phyloP scores from a whole-genome alignment of 2,329 filamentous ascomycete species.

The Escovopsis weberi region DNA sequence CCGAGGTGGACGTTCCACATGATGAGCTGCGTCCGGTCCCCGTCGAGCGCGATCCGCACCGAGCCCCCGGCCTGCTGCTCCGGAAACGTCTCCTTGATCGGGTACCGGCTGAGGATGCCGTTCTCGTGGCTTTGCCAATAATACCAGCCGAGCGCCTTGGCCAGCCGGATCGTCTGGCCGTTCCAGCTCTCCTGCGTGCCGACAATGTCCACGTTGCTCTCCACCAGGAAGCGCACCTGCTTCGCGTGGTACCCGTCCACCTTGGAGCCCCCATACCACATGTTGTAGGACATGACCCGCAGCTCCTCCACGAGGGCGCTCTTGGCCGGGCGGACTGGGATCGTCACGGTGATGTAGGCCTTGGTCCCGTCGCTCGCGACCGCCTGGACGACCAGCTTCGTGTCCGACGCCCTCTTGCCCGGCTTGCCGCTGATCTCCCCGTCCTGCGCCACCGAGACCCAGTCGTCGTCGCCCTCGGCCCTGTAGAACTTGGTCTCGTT shows the following conservation, averaged over 20 bases:
- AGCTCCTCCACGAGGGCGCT: constrained; percentile 19
- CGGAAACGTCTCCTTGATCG: constrained; percentile 17
- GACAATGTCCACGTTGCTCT: constrained; percentile 20
- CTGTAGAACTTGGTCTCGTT: constrained; percentile 15
- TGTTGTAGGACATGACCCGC: constrained; percentile 23
- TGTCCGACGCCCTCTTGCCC: constrained; percentile 5
- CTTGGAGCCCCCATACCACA: constrained; percentile 24
- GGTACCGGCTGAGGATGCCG: constrained; percentile 24
- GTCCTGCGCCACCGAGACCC: constrained; percentile 18
- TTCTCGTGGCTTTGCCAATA: constrained; percentile 19
- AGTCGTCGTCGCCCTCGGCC: constrained; percentile 8
- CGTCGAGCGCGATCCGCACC: constrained; percentile 22
- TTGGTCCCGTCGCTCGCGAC: constrained; percentile 12
- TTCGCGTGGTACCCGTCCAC: constrained; percentile 24
- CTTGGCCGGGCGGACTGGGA: constrained; percentile 16
- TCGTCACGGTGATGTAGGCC: constrained; percentile 14
- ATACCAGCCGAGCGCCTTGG: constrained; percentile 25
- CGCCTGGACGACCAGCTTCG: constrained; percentile 15
- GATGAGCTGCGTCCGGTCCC: constrained; percentile 15
- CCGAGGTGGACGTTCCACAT: constrained; percentile 24
- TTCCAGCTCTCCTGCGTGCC: constrained; percentile 23
- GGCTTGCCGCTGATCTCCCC: constrained; percentile 24
- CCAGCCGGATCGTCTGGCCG: constrained; percentile 18
- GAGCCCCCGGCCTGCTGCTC: constrained; percentile 15
- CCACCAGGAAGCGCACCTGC: constrained; percentile 21